Evolutionary conservation across 805 yeast genomes (phyloP), one percentile per base, ranked within the genome.

Genomic region (Saccharomycopsis capsularis): DNA sequence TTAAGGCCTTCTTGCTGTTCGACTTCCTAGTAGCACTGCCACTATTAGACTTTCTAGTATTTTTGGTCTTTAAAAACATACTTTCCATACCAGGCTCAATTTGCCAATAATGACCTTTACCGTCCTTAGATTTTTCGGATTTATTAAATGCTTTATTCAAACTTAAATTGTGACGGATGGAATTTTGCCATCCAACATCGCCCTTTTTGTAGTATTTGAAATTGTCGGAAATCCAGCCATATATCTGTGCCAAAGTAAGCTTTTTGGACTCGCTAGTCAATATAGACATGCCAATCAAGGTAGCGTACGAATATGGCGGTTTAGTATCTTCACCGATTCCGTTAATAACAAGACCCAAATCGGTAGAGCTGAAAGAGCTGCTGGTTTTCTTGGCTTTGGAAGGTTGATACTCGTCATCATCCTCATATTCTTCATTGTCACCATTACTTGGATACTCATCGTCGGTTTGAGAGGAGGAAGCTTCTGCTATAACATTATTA

Each of bases 131-230:
- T 63, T 90, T 84, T 56, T 86, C 95, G 21, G 93, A 82, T 66
- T 91, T 91, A 43, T 84, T 74, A 62, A 91, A 91, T 0, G 97
- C 96, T 62, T 93, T 93, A 66, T 91, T 93, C 58, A 91, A 73
- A 11, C 96, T 88, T 27, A 91, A 70, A 57, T 93, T 91, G 66
- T 91, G 99, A 54, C 99, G 81, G 55, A 91, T 93, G 30, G 96
- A 90, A 67, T 91, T 91, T 66, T 91, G 97, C 99, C 99, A 91
- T 24, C 97, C 96, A 9, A 87, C 84, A 57, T 88, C 95, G 51
- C 85, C 84, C 55, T 78, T 79, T 55, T 81, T 79, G 66, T 93
- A 93, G 63, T 82, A 91, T 54, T 73, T 76, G 64, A 90, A 91
- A 34, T 95, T 84, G 40, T 79, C 80, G 6, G 93, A 79, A 40